These are phyloP conservation scores for Starmerella potacharoeniae DNA, from an alignment of 805 yeast genomes.

Conservation along the genomic window DNA sequence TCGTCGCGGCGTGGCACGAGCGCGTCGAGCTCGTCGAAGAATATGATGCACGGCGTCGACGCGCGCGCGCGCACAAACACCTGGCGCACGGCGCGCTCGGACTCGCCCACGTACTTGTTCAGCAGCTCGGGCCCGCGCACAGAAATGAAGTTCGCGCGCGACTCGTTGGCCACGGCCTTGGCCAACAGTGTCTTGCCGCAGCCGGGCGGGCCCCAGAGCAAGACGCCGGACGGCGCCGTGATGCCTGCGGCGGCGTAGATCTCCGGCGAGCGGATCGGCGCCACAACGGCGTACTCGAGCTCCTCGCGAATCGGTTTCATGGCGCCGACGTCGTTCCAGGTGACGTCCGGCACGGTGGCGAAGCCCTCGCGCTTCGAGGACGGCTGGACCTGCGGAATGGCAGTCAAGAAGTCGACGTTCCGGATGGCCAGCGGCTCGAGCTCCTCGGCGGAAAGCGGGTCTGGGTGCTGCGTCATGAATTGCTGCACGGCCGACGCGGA, in stretches of 20 bases:
- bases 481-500: conserved; percentile 18
- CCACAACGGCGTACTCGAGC: conserved; percentile 93
- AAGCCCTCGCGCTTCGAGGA: conserved; percentile 97
- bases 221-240: conserved; percentile 91
- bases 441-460: conserved; percentile 65
- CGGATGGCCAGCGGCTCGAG: conserved; percentile 64
- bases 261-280: conserved; percentile 89
- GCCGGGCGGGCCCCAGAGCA: conserved; percentile 99
- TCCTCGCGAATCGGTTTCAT: conserved; percentile 69
- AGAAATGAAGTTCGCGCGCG: conserved; percentile 89
- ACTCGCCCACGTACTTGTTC: conserved; percentile 93
- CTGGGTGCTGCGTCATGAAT: conserved; percentile 64
- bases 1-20: conserved; percentile 89
- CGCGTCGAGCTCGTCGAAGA: conserved; percentile 94
- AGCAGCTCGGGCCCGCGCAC: conserved; percentile 92
- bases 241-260: conserved; percentile 83
- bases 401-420: conserved; percentile 67
- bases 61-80: conserved; percentile 88
- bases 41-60: conserved; percentile 85
- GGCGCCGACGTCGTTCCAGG: conserved; percentile 95
- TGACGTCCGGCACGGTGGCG: conserved; percentile 95
- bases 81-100: conserved; percentile 87
- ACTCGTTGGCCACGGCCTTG: conserved; percentile 96
- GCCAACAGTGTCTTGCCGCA: conserved; percentile 96
- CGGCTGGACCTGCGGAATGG: conserved; percentile 89